A percentile compares a stretch with the other conserved stretches of the same genome.
Evolutionary conservation across 305 asterid genomes (phyloP).

Genomic region (Fraxinus sp.): DNA sequence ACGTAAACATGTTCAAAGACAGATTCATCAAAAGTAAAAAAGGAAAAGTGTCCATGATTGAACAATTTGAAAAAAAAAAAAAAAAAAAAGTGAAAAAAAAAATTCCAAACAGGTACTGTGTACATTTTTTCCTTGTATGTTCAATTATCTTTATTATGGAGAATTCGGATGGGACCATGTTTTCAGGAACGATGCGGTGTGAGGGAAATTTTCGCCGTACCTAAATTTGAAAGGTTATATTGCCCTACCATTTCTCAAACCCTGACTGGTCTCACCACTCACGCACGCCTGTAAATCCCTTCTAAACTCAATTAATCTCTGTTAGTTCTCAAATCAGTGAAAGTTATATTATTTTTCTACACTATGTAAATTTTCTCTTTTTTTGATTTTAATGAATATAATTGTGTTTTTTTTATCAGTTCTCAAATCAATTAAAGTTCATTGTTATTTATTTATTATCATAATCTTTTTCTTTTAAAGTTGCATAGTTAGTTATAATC

Average conservation of each 20-base stretch:
- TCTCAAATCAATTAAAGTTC: not conserved
- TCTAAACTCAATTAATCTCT: not conserved
- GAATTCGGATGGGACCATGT: too few relatives aligned
- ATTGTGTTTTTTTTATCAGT: not conserved
- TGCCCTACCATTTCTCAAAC: not conserved
- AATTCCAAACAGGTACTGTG: too few relatives aligned
- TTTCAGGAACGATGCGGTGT: not conserved
- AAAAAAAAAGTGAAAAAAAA: too few relatives aligned
- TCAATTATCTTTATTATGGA: too few relatives aligned
- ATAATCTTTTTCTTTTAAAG: not conserved
- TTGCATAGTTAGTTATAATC: not conserved
- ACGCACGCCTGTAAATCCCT: not conserved
- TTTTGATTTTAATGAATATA: not conserved
- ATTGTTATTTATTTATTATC: not conserved
- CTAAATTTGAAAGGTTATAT: too few relatives aligned
- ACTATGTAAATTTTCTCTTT: not conserved
- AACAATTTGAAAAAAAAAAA: too few relatives aligned
- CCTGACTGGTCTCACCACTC: not conserved
- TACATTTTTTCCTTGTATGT: too few relatives aligned
- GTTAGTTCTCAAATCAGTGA: not conserved
- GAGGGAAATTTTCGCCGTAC: not conserved
- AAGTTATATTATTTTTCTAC: not conserved
- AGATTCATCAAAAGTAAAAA: too few relatives aligned
- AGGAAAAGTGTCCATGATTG: too few relatives aligned
- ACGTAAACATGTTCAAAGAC: too few relatives aligned